These are phyloP conservation scores for Yamadazyma nakazawae DNA, from an alignment of 805 yeast species.

Conservation along the genomic window DNA sequence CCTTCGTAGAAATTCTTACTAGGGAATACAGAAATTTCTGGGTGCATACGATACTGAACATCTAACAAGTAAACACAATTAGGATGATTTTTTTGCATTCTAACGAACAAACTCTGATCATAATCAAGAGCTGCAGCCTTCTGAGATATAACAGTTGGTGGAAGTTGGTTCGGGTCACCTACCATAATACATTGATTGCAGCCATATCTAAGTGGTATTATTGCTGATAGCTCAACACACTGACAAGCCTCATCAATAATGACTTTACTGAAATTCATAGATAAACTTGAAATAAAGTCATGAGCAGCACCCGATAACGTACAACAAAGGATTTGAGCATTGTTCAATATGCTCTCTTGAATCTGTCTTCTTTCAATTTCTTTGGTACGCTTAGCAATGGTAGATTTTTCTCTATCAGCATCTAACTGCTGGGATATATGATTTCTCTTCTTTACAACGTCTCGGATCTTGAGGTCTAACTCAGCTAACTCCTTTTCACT, in stretches of 20 bases:
- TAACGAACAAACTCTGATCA: conserved; percentile 89
- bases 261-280: conserved; percentile 82
- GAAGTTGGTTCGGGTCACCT: conserved; percentile 97
- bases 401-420: conserved; percentile 69
- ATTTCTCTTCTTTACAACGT: conserved; percentile 58
- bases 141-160: conserved; percentile 92
- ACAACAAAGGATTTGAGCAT: conserved; percentile 84
- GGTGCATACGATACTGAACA: conserved; percentile 98
- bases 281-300: conserved; percentile 70
- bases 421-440: conserved; percentile 73
- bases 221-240: conserved; percentile 87
- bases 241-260: conserved; percentile 97
- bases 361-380: conserved; percentile 75
- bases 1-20: conserved; percentile 77
- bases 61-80: conserved; percentile 68
- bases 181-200: conserved; percentile 91
- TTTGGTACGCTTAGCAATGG: conserved; percentile 65
- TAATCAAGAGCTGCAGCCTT: conserved; percentile 77
- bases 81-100: conserved; percentile 74
- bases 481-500: conserved; percentile 43
- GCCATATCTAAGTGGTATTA: conserved; percentile 91
- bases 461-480: conserved; percentile 50
- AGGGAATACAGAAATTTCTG: conserved; percentile 84
- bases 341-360: conserved; percentile 67
- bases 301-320: conserved; percentile 95